A percentile compares a stretch with the other conserved stretches of the same genome.
phyloP scores from a whole-genome alignment of 163 green algal genomes.

The Scenedesmus sp. region DNA sequence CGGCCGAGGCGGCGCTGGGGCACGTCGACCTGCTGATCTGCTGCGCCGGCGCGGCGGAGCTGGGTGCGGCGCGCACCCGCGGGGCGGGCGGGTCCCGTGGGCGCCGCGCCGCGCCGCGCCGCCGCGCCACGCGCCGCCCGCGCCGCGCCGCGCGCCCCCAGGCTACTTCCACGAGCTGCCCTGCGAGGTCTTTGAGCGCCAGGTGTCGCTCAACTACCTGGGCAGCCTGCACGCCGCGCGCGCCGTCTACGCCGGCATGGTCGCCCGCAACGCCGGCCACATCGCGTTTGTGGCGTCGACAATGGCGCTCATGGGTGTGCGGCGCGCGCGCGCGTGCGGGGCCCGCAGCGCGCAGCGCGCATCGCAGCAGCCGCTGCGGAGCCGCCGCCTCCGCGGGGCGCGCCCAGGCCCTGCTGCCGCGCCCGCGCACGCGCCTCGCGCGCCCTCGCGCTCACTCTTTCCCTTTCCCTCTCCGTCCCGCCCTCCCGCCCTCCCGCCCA shows the following conservation, averaged over 20 bases:
- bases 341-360: neutral
- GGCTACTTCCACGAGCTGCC: constrained; percentile 79
- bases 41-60: constrained; percentile 71
- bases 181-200: constrained; percentile 57
- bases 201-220: constrained; percentile 90
- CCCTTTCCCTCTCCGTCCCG: no score
- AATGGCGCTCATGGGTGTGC: constrained; percentile 64
- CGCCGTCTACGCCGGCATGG: constrained; percentile 77
- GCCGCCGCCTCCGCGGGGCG: no score
- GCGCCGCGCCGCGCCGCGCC: no score
- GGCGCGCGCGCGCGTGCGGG: neutral
- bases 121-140: no score
- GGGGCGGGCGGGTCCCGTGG: no score
- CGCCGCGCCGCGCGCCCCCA: constrained; percentile 48
- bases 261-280: constrained; percentile 69
- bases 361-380: neutral
- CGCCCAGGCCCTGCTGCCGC: no score
- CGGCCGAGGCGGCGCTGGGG: constrained; percentile 56
- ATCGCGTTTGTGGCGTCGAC: constrained; percentile 77
- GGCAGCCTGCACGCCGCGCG: constrained; percentile 76
- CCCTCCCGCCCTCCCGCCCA: constrained; percentile 35
- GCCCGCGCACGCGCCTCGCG: no score
- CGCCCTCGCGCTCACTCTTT: no score
- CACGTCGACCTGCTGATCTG: constrained; percentile 80
- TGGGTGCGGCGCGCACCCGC: constrained; percentile 34